Evolutionary conservation across 2,329 filamentous ascomycete genomes (phyloP).

Genomic region (Neospermospora avenae): DNA sequence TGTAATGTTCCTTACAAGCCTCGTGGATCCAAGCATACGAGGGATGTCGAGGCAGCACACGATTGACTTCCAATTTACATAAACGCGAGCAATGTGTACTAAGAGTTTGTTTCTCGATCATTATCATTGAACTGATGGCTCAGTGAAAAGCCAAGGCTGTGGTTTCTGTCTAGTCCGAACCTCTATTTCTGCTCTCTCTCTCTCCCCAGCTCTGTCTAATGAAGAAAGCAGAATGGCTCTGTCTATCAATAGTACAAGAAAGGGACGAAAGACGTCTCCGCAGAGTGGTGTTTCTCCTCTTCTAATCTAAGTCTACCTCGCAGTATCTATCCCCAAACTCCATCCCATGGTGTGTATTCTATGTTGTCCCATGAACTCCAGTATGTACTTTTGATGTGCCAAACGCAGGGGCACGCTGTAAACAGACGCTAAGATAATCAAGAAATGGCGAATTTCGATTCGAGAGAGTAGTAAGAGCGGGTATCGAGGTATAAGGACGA

Average conservation of each 20-base stretch:
- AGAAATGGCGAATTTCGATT: background rate
- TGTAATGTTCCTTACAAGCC: too few relatives aligned
- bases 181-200: background rate
- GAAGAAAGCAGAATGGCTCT: background rate
- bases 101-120: background rate
- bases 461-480: background rate
- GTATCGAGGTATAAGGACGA: background rate
- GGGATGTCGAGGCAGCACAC: too few relatives aligned
- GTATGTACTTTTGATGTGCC: conserved; percentile 8
- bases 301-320: background rate
- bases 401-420: conserved; percentile 1
- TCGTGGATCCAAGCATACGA: too few relatives aligned
- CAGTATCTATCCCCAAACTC: background rate
- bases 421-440: conserved; percentile 6
- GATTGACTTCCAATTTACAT: too few relatives aligned
- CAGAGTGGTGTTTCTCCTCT: background rate
- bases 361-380: background rate
- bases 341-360: background rate
- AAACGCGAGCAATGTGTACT: too few relatives aligned
- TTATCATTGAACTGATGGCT: background rate
- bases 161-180: background rate
- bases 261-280: background rate
- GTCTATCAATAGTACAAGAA: background rate
- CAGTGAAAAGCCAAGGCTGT: background rate
- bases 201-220: background rate